A percentile compares a stretch with the other conserved stretches of the same genome.
These are phyloP conservation scores for Eucalyptus grandis DNA, from an alignment of 345 rosid genomes.

Conservation along the genomic window DNA sequence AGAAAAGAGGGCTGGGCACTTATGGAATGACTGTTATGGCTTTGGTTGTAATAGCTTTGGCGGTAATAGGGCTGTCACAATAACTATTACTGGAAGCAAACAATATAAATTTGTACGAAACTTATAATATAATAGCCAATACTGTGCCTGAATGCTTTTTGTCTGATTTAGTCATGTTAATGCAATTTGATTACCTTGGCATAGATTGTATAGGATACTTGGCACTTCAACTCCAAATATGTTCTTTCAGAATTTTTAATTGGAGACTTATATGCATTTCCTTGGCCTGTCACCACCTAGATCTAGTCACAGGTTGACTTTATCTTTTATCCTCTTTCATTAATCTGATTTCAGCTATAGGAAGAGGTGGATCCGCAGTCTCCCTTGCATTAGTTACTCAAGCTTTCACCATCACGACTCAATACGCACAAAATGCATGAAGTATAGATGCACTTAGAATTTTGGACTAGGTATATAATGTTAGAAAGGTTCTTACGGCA, in stretches of 20 bases:
- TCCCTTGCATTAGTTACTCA: neutral
- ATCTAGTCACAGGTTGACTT: neutral
- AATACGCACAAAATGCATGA: neutral
- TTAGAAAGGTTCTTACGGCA: neutral
- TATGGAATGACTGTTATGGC: neutral
- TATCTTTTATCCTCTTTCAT: neutral
- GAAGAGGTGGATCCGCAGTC: neutral
- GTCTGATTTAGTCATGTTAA: neutral
- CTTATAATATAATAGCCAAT: neutral
- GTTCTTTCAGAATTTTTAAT: neutral
- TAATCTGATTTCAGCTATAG: neutral
- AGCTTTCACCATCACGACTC: neutral
- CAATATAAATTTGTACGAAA: neutral
- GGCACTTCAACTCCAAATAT: neutral
- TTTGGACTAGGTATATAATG: neutral
- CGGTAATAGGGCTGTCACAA: neutral
- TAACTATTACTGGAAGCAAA: neutral
- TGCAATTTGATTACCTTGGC: neutral
- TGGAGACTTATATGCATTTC: neutral
- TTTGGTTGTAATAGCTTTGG: neutral
- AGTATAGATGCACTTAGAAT: neutral
- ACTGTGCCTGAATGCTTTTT: neutral
- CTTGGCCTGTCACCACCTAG: neutral
- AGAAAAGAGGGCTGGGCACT: neutral
- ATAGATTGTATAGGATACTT: neutral